Evolutionary conservation across 1,284 basidiomycete genomes (phyloP).

Genomic region (Microbotryomycetes sp.): DNA sequence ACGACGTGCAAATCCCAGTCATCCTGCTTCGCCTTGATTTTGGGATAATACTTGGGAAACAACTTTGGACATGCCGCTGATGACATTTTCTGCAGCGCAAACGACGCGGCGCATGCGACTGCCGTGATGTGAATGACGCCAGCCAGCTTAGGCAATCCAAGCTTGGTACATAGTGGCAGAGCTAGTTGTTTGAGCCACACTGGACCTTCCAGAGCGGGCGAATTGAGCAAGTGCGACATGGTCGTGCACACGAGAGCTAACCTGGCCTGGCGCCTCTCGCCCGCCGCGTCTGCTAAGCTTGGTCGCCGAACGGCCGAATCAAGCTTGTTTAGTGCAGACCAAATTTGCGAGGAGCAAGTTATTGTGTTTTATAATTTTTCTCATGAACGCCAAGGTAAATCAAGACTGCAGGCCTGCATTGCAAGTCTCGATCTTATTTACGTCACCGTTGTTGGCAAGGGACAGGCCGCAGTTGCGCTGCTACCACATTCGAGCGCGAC

Average conservation of each 20-base stretch:
- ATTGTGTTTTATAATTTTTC: too few relatives aligned
- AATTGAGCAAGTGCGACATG: slow-evolving; percentile 21
- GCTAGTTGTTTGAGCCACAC: slow-evolving; percentile 2
- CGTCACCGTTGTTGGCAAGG: too few relatives aligned
- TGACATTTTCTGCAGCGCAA: slow-evolving; percentile 39
- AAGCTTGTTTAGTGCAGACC: too few relatives aligned
- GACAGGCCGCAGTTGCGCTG: too few relatives aligned
- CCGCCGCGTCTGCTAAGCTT: neutral
- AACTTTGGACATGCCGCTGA: slow-evolving; percentile 36
- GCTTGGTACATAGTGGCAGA: slow-evolving; percentile 30
- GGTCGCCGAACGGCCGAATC: neutral
- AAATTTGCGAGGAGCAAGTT: too few relatives aligned
- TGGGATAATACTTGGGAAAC: slow-evolving; percentile 39
- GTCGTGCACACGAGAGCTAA: neutral
- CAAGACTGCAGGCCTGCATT: too few relatives aligned
- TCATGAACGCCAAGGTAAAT: too few relatives aligned
- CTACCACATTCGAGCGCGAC: too few relatives aligned
- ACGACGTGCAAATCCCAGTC: slow-evolving; percentile 44
- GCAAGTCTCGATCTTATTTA: too few relatives aligned
- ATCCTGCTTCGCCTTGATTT: slow-evolving; percentile 37
- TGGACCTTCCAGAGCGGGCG: slow-evolving; percentile 4
- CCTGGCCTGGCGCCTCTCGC: too few relatives aligned
- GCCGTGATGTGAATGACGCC: slow-evolving; percentile 37
- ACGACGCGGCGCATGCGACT: slow-evolving; percentile 38
- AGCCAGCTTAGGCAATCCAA: slow-evolving; percentile 38